Evolutionary conservation across 164 flowering plant genomes (phyloP).

Genomic region (Kingdonia uniflora): DNA sequence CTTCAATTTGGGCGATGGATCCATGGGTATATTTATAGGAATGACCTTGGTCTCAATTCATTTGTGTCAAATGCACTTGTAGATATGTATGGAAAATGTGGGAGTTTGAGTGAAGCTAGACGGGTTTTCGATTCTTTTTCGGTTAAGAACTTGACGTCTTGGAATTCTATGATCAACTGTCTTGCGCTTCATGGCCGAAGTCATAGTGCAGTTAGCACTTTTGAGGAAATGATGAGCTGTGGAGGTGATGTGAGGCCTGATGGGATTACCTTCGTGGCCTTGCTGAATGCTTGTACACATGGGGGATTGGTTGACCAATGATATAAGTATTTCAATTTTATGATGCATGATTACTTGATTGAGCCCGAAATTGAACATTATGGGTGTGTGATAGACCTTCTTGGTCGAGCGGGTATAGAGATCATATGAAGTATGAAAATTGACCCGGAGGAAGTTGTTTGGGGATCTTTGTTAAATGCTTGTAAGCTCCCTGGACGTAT

Average conservation of each 20-base stretch:
- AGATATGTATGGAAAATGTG: conserved; percentile 11
- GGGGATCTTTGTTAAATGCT: conserved; percentile 10
- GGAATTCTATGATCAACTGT: conserved; percentile 10
- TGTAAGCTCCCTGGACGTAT: conserved; percentile 5
- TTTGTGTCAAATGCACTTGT: conserved; percentile 6
- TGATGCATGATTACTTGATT: conserved; percentile 4
- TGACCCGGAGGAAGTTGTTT: conserved; percentile 6
- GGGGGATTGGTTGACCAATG: conserved; percentile 7
- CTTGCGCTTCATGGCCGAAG: conserved; percentile 6
- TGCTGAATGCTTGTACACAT: conserved; percentile 9
- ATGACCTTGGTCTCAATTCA: background rate
- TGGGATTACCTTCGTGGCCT: conserved; percentile 5
- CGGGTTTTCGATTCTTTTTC: background rate
- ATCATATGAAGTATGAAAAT: conserved; percentile 4
- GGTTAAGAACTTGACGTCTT: conserved; percentile 2
- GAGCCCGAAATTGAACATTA: conserved; percentile 7
- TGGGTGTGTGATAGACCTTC: conserved; percentile 8
- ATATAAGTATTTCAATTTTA: conserved; percentile 3
- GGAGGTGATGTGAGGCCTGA: conserved; percentile 5
- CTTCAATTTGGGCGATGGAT: conserved; percentile 4
- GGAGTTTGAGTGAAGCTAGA: conserved; percentile 7
- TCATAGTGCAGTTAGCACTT: conserved; percentile 1
- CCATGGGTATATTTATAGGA: conserved; percentile 6
- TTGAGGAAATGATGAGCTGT: conserved; percentile 5
- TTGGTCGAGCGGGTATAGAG: conserved; percentile 8